These are phyloP conservation scores for Eucommia ulmoides DNA, from an alignment of 257 asterid species.

Conservation along the genomic window DNA sequence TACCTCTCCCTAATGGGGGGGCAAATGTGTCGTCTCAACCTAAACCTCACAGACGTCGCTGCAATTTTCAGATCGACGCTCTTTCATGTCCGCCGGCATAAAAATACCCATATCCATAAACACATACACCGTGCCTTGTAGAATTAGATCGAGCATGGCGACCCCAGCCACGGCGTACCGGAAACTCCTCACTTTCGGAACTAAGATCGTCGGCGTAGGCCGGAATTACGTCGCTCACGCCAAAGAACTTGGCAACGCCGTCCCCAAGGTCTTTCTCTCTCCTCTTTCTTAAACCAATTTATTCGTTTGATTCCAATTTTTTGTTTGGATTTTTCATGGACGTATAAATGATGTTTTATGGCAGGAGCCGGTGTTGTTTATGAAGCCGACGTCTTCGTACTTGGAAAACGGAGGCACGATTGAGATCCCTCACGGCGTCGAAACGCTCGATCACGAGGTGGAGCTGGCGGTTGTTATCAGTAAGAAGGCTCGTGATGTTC, in stretches of 20 bases:
- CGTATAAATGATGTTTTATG: not conserved
- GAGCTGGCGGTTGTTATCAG: slow-evolving; percentile 92
- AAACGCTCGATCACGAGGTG: slow-evolving; percentile 84
- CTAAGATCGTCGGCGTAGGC: slow-evolving; percentile 88
- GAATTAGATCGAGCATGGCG: no score
- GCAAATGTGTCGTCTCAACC: no score
- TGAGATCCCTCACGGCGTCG: slow-evolving; percentile 72
- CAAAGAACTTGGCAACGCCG: slow-evolving; percentile 86
- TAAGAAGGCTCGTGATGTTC: slow-evolving; percentile 73
- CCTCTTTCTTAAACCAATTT: not conserved
- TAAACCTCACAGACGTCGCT: no score
- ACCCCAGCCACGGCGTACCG: slow-evolving; percentile 45
- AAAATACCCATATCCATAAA: no score
- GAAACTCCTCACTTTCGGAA: slow-evolving; percentile 62
- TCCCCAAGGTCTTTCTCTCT: slow-evolving; percentile 42
- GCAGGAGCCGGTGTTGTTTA: slow-evolving; percentile 86
- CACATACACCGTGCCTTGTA: no score
- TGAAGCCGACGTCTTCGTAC: slow-evolving; percentile 95
- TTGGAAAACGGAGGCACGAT: slow-evolving; percentile 77
- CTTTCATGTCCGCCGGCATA: no score
- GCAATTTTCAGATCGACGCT: no score
- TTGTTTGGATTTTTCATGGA: no score
- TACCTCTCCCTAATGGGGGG: no score
- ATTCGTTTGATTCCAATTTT: not conserved
- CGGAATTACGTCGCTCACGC: slow-evolving; percentile 98